Evolutionary conservation across 2,329 filamentous ascomycete genomes (phyloP).

Genomic region (Pseudocercospora crystallina): DNA sequence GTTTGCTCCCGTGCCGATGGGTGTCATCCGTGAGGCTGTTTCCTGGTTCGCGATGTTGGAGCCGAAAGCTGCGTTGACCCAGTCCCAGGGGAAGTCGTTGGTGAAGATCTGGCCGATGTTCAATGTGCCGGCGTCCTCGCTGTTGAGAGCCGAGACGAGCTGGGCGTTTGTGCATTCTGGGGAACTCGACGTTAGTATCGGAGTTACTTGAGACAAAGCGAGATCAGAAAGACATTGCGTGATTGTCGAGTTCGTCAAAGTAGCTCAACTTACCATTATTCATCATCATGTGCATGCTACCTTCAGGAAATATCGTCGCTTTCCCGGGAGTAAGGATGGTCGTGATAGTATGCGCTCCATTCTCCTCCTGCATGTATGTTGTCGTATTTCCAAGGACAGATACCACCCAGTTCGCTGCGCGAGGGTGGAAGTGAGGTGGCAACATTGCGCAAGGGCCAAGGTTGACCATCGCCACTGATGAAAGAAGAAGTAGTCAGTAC

Average conservation of each 20-base stretch:
- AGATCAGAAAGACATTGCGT: too few relatives aligned
- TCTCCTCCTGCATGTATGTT: constrained; percentile 55
- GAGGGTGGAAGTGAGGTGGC: constrained; percentile 52
- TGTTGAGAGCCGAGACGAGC: constrained; percentile 51
- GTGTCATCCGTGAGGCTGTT: constrained; percentile 36
- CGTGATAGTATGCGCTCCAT: constrained; percentile 47
- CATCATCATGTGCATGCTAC: constrained; percentile 52
- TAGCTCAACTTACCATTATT: constrained; percentile 44
- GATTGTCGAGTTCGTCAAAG: neutral
- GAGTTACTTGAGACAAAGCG: neutral
- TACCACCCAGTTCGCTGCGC: constrained; percentile 52
- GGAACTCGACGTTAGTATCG: neutral
- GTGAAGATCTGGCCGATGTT: constrained; percentile 50
- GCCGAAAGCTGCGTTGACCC: constrained; percentile 48
- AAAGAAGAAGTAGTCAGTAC: neutral
- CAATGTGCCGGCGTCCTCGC: constrained; percentile 51
- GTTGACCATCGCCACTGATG: constrained; percentile 37
- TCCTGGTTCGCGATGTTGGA: constrained; percentile 34
- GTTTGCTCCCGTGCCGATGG: constrained; percentile 45
- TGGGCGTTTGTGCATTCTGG: constrained; percentile 51
- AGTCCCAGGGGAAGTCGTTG: constrained; percentile 40
- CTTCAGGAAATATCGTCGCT: constrained; percentile 53
- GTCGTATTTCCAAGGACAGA: constrained; percentile 50
- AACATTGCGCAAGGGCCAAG: constrained; percentile 55
- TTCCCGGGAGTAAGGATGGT: constrained; percentile 45